Base-by-base conservation (phyloP, 306 rosid genomes). In the Benincasa hispida region DNA sequence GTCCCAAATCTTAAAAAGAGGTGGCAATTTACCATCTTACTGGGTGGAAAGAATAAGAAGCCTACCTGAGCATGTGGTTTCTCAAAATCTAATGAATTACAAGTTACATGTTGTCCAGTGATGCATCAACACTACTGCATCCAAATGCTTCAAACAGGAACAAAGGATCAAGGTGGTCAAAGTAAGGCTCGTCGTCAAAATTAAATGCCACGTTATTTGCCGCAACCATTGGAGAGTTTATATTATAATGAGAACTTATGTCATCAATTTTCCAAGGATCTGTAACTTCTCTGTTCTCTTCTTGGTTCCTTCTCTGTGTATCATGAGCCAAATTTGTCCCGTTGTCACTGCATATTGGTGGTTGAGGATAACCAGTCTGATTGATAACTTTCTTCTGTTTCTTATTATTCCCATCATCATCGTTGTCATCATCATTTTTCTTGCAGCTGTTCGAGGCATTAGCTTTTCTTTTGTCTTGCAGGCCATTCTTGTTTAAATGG, bases 401-500 rank as follows among this genome's bases (percentile, higher is more conserved):
- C 53, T 81, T 69, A 13, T 57, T 58, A 39, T 75, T 72, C 18
- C 66, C 75, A 8, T 56, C 79, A 5, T 76, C 65, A 0, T 69
- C 11, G 18, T 80, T 35, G 19, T 19, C 11, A 2, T 41, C 75
- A 9, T 70, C 19, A 10, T 51, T 72, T 48, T 28, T 72, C 57
- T 28, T 72, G 27, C 39, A 15, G 72, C 28, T 17, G 55, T 48
- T 74, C 21, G 75, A 73, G 54, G 67, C 34, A 12, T 32, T 61
- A 2, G 19, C 47, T 77, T 82, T 85, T 76, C 80, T 82, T 65
- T 81, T 81, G 34, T 78, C 76, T 35, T 41, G 22, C 54, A 53
- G 67, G 72, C 60, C 25, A 63, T 42, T 87, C 87, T 83, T 85
- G 86, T 85, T 87, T 86, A 85, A 83, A 87, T 85, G 88, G 86